Evolutionary conservation across 108 stramenopile species (phyloP).

Genomic region (Cylindrotheca closterium): DNA sequence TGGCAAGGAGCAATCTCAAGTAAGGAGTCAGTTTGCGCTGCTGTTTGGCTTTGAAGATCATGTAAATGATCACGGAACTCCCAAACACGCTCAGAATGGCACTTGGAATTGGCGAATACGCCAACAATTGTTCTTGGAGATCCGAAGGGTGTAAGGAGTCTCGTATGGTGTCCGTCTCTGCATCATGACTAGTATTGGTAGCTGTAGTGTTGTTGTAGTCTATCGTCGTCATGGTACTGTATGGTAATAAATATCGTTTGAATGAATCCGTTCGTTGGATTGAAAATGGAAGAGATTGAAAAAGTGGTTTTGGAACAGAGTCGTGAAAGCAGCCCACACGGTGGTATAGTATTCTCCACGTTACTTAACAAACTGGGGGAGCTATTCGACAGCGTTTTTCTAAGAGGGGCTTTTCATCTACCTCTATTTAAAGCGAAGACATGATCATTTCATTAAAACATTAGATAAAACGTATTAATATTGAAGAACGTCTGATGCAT

Average conservation of each 20-base stretch:
- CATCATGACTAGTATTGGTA: neutral
- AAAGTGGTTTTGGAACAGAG: too few species aligned
- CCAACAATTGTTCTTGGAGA: neutral
- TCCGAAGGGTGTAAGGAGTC: too few species aligned
- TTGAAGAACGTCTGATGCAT: too few species aligned
- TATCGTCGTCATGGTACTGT: neutral
- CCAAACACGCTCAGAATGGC: neutral
- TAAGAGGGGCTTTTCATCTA: too few species aligned
- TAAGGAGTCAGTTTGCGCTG: slow-evolving; percentile 4
- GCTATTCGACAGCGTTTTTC: too few species aligned
- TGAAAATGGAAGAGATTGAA: neutral
- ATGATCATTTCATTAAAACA: too few species aligned
- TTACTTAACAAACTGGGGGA: too few species aligned
- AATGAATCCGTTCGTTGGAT: neutral
- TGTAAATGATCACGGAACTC: slow-evolving; percentile 3
- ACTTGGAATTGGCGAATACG: slow-evolving; percentile 1
- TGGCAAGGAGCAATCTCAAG: slow-evolving; percentile 8
- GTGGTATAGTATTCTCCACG: too few species aligned
- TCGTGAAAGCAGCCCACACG: too few species aligned
- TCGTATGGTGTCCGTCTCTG: too few species aligned
- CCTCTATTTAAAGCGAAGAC: too few species aligned
- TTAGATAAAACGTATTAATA: too few species aligned
- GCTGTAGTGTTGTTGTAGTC: neutral
- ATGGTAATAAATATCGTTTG: neutral
- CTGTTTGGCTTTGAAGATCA: neutral